Evolutionary conservation across 805 yeast genomes (phyloP), one percentile per base, ranked within the genome.

Genomic region (Yarrowia sp.): DNA sequence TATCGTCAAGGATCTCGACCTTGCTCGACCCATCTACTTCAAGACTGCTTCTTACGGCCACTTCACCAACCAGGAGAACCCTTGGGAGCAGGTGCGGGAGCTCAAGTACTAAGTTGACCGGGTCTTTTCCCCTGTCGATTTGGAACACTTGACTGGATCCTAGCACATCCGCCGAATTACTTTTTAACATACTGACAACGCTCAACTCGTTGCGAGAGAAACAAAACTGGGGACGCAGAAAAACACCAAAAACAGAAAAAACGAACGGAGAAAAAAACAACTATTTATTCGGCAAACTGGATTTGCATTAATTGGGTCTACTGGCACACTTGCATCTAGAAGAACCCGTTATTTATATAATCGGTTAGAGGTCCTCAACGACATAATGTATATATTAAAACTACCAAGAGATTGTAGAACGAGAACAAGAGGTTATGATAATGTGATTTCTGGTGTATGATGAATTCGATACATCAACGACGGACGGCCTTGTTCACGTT

Each of bases 1-100:
- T 76, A 87, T 95, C 81, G 99, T 95, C 79, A 91, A 84, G 82
- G 97, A 93, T 81, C 88, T 95, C 78, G 95, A 95, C 80, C 87
- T 95, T 79, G 99, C 99, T 73, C 92, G 97, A 85, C 99, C 99
- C 82, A 95, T 95, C 83, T 95, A 95, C 87, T 87, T 92, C 85
- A 90, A 94, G 89, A 95, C 99, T 76, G 99, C 99, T 76, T 90
- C 97, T 68, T 94, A 95, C 82, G 99, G 99, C 80, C 99, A 95
- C 84, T 95, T 95, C 91, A 95, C 99, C 79, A 91, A 95, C 90
- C 99, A 94, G 86, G 89, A 88, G 79, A 90, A 92, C 88, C 85
- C 97, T 77, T 95, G 99, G 99, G 99, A 95, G 87, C 87, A 91
- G 83, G 97, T 98, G 83, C 92, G 76, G 70, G 73, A 75, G 74